A percentile compares a stretch with the other conserved stretches of the same genome.
phyloP scores from a whole-genome alignment of 257 asterid species.

The Ajuga chamaepitys region DNA sequence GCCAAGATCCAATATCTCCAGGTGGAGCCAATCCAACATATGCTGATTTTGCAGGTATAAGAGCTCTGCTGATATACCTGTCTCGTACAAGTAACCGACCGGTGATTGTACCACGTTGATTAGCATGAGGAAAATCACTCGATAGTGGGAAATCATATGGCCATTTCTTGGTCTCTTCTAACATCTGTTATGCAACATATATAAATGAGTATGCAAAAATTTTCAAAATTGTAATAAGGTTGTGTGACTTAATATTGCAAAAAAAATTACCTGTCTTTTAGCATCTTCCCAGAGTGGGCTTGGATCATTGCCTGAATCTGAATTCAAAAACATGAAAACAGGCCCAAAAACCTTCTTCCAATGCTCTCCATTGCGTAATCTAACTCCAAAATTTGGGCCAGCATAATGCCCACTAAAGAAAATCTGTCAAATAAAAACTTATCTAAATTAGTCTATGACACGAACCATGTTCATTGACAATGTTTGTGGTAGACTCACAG shows the following conservation, averaged over 20 bases:
- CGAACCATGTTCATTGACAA: background rate
- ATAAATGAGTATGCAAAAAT: background rate
- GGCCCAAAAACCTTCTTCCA: slow-evolving; percentile 73
- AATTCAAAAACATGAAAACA: slow-evolving; percentile 49
- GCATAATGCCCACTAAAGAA: slow-evolving; percentile 55
- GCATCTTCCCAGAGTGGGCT: slow-evolving; percentile 57
- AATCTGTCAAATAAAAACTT: slow-evolving; percentile 14
- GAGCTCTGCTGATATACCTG: slow-evolving; percentile 20
- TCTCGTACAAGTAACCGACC: slow-evolving; percentile 62
- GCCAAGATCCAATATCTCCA: slow-evolving; percentile 78
- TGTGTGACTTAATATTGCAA: background rate
- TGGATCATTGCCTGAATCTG: slow-evolving; percentile 24
- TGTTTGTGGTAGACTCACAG: slow-evolving; percentile 26
- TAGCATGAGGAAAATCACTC: slow-evolving; percentile 33
- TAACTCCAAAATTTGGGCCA: slow-evolving; percentile 29
- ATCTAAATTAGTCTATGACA: background rate
- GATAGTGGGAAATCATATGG: slow-evolving; percentile 74
- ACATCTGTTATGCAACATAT: slow-evolving; percentile 16
- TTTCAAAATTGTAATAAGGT: background rate
- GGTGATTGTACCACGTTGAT: slow-evolving; percentile 43
- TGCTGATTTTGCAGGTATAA: slow-evolving; percentile 38
- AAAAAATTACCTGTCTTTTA: slow-evolving; percentile 36
- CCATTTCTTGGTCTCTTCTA: slow-evolving; percentile 56
- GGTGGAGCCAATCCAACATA: slow-evolving; percentile 68
- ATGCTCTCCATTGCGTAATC: slow-evolving; percentile 35